phyloP scores from a whole-genome alignment of 2,329 filamentous ascomycete genomes.

The Calonectria pauciramosa region DNA sequence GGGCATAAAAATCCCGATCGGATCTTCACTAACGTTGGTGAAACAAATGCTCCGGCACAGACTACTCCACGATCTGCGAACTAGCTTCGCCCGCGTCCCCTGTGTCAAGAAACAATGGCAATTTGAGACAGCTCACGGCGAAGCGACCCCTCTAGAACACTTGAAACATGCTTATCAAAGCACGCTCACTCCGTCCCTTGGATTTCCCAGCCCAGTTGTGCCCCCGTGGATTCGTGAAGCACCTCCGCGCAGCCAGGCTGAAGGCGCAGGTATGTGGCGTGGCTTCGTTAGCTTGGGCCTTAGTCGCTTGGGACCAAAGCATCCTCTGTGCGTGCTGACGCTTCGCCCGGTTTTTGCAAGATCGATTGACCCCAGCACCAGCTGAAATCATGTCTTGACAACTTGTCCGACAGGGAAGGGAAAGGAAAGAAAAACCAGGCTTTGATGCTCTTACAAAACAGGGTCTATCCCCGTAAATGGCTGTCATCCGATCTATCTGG shows the following conservation, averaged over 20 bases:
- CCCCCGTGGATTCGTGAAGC: background rate
- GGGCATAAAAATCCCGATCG: too few relatives aligned
- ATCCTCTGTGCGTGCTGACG: background rate
- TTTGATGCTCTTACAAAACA: background rate
- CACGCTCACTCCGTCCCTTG: background rate
- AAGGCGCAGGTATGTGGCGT: conserved; percentile 5
- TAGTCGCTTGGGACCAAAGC: background rate
- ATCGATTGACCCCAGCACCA: background rate
- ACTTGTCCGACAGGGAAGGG: background rate
- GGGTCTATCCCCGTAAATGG: background rate
- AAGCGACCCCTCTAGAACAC: background rate
- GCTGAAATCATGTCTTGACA: background rate
- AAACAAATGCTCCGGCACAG: background rate
- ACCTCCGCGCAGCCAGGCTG: background rate
- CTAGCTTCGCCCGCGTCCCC: too few relatives aligned
- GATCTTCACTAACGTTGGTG: background rate
- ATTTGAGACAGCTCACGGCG: background rate
- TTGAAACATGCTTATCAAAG: background rate
- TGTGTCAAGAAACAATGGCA: background rate
- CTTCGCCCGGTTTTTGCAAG: background rate
- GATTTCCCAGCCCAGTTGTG: background rate
- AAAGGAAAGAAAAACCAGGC: too few relatives aligned
- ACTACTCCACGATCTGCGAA: background rate
- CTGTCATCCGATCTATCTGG: background rate
- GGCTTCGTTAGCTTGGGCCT: background rate